A percentile compares a stretch with the other conserved stretches of the same genome.
phyloP scores from a whole-genome alignment of 768 basidiomycete genomes.

The Roridomyces roridus region DNA sequence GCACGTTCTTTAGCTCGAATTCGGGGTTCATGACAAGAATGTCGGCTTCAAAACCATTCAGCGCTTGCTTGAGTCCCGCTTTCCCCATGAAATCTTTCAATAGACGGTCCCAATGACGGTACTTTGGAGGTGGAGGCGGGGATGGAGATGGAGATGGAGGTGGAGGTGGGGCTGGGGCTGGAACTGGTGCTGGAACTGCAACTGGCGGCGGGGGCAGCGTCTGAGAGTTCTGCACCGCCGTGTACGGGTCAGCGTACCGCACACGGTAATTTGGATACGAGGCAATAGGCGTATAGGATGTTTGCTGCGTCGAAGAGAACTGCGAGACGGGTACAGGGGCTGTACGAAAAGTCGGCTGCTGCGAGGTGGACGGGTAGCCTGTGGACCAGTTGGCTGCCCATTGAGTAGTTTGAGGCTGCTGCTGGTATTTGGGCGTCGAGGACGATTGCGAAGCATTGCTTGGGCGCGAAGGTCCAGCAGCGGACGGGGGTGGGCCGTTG shows the following conservation, averaged over 20 bases:
- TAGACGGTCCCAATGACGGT: constrained; percentile 67
- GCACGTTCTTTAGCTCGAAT: constrained; percentile 66
- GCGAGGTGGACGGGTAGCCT: not conserved
- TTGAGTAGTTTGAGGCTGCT: not conserved
- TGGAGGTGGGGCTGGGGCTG: constrained; percentile 25
- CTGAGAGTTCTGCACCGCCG: too few relatives aligned
- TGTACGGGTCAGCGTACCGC: too few relatives aligned
- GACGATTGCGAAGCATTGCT: not conserved
- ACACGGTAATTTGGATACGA: not conserved
- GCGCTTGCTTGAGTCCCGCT: constrained; percentile 62
- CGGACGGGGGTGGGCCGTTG: constrained; percentile 46
- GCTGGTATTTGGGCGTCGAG: not conserved
- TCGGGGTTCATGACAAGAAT: constrained; percentile 71
- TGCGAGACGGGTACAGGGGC: not conserved
- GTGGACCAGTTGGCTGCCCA: constrained; percentile 2
- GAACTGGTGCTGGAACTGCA: not conserved
- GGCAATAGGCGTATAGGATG: not conserved
- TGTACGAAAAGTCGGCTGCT: constrained; percentile 3
- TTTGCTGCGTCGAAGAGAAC: not conserved
- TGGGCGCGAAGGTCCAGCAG: constrained; percentile 43
- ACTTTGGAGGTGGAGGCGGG: constrained; percentile 37
- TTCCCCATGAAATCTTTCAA: constrained; percentile 59
- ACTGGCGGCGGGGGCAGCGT: constrained; percentile 2
- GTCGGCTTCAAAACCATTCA: constrained; percentile 72
- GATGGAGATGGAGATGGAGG: constrained; percentile 40